Percentiles rank a stretch among this genome's conserved stretches.
Evolutionary conservation across 352 stramenopile species (phyloP).

Genomic region (Phytopythium delawarense): DNA sequence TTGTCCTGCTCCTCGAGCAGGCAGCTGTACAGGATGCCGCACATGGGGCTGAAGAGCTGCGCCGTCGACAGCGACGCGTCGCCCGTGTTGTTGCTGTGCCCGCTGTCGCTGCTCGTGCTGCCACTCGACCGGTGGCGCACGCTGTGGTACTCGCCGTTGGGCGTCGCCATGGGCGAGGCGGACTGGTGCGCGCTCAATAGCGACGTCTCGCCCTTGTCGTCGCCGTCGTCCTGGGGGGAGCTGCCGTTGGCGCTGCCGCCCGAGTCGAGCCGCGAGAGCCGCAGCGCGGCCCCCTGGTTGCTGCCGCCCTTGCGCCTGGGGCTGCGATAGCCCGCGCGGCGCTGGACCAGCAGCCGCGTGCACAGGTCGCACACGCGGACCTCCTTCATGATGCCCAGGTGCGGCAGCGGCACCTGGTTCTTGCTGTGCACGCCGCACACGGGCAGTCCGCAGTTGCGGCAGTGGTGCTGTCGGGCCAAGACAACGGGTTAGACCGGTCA

Average conservation of each 20-base stretch:
- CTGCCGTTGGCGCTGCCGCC: slow-evolving; percentile 8
- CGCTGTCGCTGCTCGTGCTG: slow-evolving; percentile 21
- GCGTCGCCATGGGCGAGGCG: slow-evolving; percentile 8
- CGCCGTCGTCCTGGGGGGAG: slow-evolving; percentile 12
- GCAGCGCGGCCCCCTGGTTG: slow-evolving; percentile 9
- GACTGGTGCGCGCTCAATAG: background rate
- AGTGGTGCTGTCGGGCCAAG: slow-evolving; percentile 39
- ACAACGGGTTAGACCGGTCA: background rate
- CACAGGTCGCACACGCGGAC: slow-evolving; percentile 74
- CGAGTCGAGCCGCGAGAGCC: slow-evolving; percentile 13
- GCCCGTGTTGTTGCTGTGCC: slow-evolving; percentile 10
- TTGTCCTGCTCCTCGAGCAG: slow-evolving; percentile 74
- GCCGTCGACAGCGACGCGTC: slow-evolving; percentile 7
- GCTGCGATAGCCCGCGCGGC: slow-evolving; percentile 58
- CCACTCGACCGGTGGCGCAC: slow-evolving; percentile 16
- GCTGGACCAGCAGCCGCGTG: slow-evolving; percentile 61
- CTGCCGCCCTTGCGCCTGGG: slow-evolving; percentile 22
- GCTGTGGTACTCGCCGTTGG: background rate
- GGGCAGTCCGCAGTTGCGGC: slow-evolving; percentile 54
- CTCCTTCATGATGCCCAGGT: slow-evolving; percentile 70
- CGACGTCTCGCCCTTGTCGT: slow-evolving; percentile 12
- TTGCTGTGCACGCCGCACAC: slow-evolving; percentile 75
- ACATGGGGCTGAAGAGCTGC: slow-evolving; percentile 32
- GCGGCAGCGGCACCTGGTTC: slow-evolving; percentile 71
- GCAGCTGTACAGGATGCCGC: slow-evolving; percentile 70